Evolutionary conservation across 1,139 yeast genomes (phyloP).

Genomic region (Kluyveromyces marxianus): DNA sequence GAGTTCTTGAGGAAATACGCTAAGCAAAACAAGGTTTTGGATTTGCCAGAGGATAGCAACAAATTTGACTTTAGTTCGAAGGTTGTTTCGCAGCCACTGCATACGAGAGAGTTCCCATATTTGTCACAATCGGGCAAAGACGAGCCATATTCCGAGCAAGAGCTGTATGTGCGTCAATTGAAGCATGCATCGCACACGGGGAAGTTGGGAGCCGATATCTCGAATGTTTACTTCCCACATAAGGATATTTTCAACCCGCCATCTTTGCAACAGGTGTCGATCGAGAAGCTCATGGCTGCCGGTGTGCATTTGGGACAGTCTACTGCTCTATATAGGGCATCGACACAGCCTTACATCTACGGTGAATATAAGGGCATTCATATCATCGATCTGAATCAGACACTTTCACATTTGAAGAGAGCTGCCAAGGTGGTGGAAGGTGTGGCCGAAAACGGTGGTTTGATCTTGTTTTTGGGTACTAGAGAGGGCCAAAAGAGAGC

Average conservation of each 20-base stretch:
- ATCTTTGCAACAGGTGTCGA: conserved; percentile 47
- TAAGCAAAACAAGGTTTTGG: conserved; percentile 17
- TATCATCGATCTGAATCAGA: conserved; percentile 81
- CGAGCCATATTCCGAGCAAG: conserved; percentile 64
- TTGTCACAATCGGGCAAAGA: conserved; percentile 30
- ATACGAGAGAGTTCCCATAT: conserved; percentile 26
- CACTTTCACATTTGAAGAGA: conserved; percentile 64
- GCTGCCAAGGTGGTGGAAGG: conserved; percentile 78
- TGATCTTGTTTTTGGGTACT: conserved; percentile 79
- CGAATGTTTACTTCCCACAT: conserved; percentile 62
- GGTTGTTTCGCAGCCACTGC: conserved; percentile 1
- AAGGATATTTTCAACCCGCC: conserved; percentile 54
- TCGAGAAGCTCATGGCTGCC: conserved; percentile 72
- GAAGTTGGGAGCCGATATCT: conserved; percentile 57
- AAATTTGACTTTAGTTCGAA: conserved; percentile 2
- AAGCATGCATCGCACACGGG: conserved; percentile 41
- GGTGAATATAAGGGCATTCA: conserved; percentile 88
- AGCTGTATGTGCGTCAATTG: conserved; percentile 64
- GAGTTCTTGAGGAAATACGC: conserved; percentile 25
- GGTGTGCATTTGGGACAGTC: conserved; percentile 95
- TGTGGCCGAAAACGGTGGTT: conserved; percentile 76
- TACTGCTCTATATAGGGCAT: conserved; percentile 69
- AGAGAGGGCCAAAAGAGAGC: conserved; percentile 68
- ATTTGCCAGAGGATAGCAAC: conserved; percentile 10
- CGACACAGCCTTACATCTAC: conserved; percentile 78